Base-by-base conservation (phyloP, 768 basidiomycete species). In the Infundibulicybe gibba region DNA sequence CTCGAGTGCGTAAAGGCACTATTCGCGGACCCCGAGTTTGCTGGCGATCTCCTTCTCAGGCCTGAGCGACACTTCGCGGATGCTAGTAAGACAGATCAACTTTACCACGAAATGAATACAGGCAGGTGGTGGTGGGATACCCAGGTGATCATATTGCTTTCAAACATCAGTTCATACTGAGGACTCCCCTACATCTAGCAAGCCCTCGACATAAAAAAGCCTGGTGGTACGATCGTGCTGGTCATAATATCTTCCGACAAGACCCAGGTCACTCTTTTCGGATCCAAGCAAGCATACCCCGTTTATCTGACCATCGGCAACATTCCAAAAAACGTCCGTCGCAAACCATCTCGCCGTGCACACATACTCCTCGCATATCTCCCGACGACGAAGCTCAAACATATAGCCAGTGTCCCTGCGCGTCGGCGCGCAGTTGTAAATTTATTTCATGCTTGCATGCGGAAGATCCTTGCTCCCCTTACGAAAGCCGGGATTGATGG, bases 71-170 rank as follows among this genome's bases (percentile, higher is more conserved):
- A 69, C 40, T 73, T 61, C 43, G 19, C 51, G 0, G 65, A 66
- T 10, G 17, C 14, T 6, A 19, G 17, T 19, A n/a, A 9, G 21
- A 52, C 70, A 65, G 1, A 67, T 65, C 41, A 4, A 0, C n/a
- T 61, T 14, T 65, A 56, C 21, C 57, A 60, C 43, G 67, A 71
- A 25, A 60, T 71, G 59, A 53, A 72, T 19, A 71, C 66, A 0
- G 69, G 67, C 0, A 61, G 60, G 45, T 75, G 74, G 74, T 74
- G 73, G 72, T 75, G 72, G 73, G 19, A 37, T 12, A 63, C 63
- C 1, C 72, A 75, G 61, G 73, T 70, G 52, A 63, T 40, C 19
- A 32, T 17, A 25, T 21, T 30, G 21, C 34, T 43, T 20, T 44
- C 25, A 25, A 25, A 15, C 12, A 15, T 41, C 16, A 31, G 19